Percentiles rank a stretch among this genome's conserved stretches.
phyloP scores from a whole-genome alignment of 306 rosid genomes.

The Cotoneaster glaucophyllus region DNA sequence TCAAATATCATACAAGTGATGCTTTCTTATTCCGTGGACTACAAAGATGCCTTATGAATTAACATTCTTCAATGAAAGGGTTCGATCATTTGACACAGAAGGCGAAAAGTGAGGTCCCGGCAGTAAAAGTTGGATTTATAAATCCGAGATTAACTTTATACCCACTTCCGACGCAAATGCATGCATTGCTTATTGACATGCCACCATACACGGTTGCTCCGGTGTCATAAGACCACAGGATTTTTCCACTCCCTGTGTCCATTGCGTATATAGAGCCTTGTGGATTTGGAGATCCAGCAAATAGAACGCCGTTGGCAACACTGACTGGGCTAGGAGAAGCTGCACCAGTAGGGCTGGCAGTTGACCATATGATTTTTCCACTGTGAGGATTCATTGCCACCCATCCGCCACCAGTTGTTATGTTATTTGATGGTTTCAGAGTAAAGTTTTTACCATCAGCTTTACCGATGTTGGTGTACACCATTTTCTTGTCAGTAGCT shows the following conservation, averaged over 20 bases:
- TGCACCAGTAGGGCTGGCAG: conserved; percentile 20
- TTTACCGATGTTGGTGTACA: conserved; percentile 52
- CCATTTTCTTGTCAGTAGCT: conserved; percentile 39
- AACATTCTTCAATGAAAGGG: no score
- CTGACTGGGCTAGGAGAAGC: conserved; percentile 34
- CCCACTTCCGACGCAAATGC: conserved; percentile 36
- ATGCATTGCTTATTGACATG: conserved; percentile 44
- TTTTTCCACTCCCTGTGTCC: conserved; percentile 20
- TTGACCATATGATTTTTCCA: conserved; percentile 48
- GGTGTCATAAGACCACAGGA: conserved; percentile 39
- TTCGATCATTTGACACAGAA: not conserved
- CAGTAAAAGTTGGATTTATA: not conserved
- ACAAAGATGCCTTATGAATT: no score
- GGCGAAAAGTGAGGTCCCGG: conserved; percentile 3
- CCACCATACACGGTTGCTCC: conserved; percentile 51
- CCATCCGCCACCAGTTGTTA: conserved; percentile 46
- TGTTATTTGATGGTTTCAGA: conserved; percentile 29
- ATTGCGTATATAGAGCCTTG: conserved; percentile 40
- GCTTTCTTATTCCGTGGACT: no score
- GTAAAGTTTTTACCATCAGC: conserved; percentile 26
- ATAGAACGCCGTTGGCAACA: conserved; percentile 45
- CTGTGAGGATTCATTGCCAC: conserved; percentile 36
- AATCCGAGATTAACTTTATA: not conserved
- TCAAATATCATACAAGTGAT: no score
- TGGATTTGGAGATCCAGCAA: conserved; percentile 29